These are phyloP conservation scores for Naematelia encephala DNA, from an alignment of 768 basidiomycete species.

Conservation along the genomic window DNA sequence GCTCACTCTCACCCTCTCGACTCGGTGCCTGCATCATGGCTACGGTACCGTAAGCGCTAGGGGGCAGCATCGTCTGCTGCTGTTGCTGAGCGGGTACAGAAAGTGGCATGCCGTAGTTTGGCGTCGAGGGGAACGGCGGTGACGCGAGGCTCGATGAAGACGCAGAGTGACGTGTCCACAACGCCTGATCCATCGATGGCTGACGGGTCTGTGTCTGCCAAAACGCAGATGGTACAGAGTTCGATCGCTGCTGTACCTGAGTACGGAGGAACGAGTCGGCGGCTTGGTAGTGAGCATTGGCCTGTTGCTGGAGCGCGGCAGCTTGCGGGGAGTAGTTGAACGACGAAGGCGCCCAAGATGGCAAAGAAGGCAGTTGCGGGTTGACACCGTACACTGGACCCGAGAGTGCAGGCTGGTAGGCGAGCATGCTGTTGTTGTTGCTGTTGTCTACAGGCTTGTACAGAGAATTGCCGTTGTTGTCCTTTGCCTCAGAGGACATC, in stretches of 20 bases:
- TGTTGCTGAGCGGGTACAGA: constrained; percentile 7
- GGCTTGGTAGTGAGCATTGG: background rate
- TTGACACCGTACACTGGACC: background rate
- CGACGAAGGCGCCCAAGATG: background rate
- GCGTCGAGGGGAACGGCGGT: constrained; percentile 27
- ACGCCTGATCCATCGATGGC: background rate
- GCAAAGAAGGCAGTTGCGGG: constrained; percentile 4
- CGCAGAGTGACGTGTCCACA: constrained; percentile 9
- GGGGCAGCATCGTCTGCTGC: background rate
- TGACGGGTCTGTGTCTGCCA: constrained; percentile 11
- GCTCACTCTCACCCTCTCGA: constrained; percentile 32
- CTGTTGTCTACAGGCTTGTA: constrained; percentile 8
- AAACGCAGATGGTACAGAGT: constrained; percentile 12
- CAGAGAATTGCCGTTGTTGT: background rate
- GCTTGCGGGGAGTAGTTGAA: background rate
- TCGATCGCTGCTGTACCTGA: constrained; percentile 9
- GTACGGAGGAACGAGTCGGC: background rate
- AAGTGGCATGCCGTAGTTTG: constrained; percentile 10
- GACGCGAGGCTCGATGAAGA: constrained; percentile 9
- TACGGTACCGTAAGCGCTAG: background rate
- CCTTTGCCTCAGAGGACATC: background rate
- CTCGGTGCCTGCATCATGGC: background rate
- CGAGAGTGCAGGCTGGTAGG: constrained; percentile 15
- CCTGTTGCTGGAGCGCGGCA: background rate
- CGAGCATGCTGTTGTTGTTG: constrained; percentile 21